Evolutionary conservation across 2,329 filamentous ascomycete genomes (phyloP), one percentile per base, ranked within the genome.

Genomic region (Aspergillus niger): DNA sequence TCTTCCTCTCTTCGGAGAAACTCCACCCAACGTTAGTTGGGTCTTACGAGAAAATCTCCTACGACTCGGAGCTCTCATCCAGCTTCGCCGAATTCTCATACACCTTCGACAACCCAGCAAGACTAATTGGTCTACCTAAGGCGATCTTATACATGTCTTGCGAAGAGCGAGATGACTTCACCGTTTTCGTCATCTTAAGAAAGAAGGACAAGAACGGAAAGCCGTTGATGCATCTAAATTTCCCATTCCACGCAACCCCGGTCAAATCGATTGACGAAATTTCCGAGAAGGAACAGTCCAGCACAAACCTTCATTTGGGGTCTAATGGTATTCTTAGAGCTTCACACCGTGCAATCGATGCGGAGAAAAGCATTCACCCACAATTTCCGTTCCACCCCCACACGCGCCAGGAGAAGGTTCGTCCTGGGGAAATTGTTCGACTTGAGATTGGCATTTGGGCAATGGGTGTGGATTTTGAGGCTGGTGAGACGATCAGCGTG

Each of bases 401-500:
- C 58, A 70, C 74, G 4, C 66, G 68, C 15, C 71, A 79, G 47
- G 72, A 80, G 47, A 79, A 80, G 64, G 70, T 82, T 1, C 57
- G 66, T 2, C 74, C 72, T 0, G 80, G 80, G 0, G 68, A 76
- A 6, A 67, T 82, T 20, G 79, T 81, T 3, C 76, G 75, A 64
- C 67, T 82, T 4, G 79, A 82, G 49, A 82, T 83, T 59, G 79
- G 79, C 0, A 79, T 83, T 11, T 83, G 79, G 80, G 74, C 76
- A 0, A 77, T 79, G 71, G 80, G 80, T 0, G 73, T 81, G 0
- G 76, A 81, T 28, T 83, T 78, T 65, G 77, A 81, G 3, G 75
- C 70, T 5, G 80, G 77, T 0, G 77, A 81, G 61, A 61, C 65
- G 2, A 60, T 70, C 30, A 65, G 64, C 28, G 44, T 76, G 17